Percentiles rank a stretch among this genome's conserved stretches.
Conservation (phyloP, 768 basidiomycete species). For the Collybia mongolica region DNA sequence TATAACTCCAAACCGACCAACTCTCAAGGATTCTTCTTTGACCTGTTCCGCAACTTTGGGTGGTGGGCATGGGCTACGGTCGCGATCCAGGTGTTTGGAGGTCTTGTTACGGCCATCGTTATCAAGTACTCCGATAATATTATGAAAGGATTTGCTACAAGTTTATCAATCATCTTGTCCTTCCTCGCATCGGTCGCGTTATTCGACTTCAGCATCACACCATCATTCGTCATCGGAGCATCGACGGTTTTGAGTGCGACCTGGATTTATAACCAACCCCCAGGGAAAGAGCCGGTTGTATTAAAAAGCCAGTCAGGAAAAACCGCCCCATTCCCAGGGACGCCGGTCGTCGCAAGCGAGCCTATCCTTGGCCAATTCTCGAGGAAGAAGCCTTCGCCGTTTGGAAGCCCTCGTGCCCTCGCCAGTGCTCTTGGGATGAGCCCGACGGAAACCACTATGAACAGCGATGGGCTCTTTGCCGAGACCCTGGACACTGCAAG, state of each 20-base stretch:
- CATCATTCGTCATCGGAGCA: conserved; percentile 83
- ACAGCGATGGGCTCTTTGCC: conserved; percentile 10
- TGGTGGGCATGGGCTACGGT: conserved; percentile 97
- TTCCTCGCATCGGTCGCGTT: conserved; percentile 92
- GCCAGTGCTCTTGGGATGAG: conserved; percentile 49
- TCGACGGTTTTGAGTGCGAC: conserved; percentile 85
- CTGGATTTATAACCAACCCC: conserved; percentile 91
- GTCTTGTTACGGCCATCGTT: conserved; percentile 90
- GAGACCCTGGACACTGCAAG: conserved; percentile 34
- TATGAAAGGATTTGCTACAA: conserved; percentile 96
- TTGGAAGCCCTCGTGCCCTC: conserved; percentile 48
- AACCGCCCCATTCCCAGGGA: conserved; percentile 23
- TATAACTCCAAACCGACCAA: conserved; percentile 40
- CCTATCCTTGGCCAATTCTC: conserved; percentile 63
- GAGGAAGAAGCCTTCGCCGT: conserved; percentile 42
- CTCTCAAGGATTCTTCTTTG: conserved; percentile 49
- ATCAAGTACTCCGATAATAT: conserved; percentile 98
- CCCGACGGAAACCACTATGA: conserved; percentile 7
- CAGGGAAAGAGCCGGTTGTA: conserved; percentile 27
- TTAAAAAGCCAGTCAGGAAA: conserved; percentile 24
- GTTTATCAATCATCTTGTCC: conserved; percentile 89
- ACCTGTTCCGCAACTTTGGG: conserved; percentile 85
- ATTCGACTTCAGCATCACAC: conserved; percentile 88
- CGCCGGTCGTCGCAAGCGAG: conserved; percentile 44
- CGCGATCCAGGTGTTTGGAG: conserved; percentile 86